Base-by-base conservation (phyloP, 805 yeast genomes). In the Priceomyces haplophilus region DNA sequence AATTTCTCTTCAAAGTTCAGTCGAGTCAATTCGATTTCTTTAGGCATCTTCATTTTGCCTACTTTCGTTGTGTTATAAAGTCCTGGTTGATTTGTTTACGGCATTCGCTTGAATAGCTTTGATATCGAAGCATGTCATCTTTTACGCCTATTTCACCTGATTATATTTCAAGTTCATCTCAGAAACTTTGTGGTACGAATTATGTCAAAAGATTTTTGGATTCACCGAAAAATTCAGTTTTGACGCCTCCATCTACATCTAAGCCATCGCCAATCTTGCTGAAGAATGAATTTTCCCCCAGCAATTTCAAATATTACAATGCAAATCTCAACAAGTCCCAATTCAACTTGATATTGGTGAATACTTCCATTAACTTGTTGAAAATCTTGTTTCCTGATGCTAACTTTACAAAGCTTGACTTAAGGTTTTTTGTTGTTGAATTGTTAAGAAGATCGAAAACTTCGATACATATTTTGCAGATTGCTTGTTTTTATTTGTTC, bases 401-500 rank as follows among this genome's bases (percentile, higher is more conserved):
- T 6, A 44, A 50, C 33, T 40, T 44, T 23, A 35, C 40, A 4
- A 48, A 42, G 32, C 38, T 55, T 17, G 53, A 54, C 31, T 45
- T 60, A 18, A 51, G 82, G 76, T 8, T 68, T 67, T 49, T 84
- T 80, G 7, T 67, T 71, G 7, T 61, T 77, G 51, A 59, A 57
- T 41, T 65, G 62, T 39, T 54, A 50, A 37, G 49, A 49, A 11
- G 64, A 56, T 37, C 67, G 55, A 20, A 57, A 50, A 74, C 85
- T 33, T 77, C 85, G 12, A 72, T 76, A 45, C 72, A 80, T 31
- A 75, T 83, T 2, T 72, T 87, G 46, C 88, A 83, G 51, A 73
- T 84, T 34, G 76, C 88, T 4, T 67, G 87, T 43, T 84, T 70
- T 59, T 87, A 86, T 58, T 51, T 85, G n/a, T 61, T 73, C 49